phyloP scores from a whole-genome alignment of 2,329 filamentous ascomycete genomes.

The Plenodomus tracheiphilus region DNA sequence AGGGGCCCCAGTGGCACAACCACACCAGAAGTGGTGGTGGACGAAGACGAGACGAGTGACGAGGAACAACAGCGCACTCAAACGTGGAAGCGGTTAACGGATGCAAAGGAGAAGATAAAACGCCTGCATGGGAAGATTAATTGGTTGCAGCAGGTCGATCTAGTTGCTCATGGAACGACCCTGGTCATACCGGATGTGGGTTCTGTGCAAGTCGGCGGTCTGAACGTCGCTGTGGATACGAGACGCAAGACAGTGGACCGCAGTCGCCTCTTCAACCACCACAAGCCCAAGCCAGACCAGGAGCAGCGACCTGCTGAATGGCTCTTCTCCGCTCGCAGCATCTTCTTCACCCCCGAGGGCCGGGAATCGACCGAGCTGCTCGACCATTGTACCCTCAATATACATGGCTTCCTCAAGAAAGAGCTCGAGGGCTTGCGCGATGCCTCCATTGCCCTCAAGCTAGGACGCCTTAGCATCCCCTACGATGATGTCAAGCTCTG shows the following conservation, averaged over 20 bases:
- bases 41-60: slow-evolving; percentile 31
- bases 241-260: slow-evolving; percentile 88
- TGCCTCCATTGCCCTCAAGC: slow-evolving; percentile 85
- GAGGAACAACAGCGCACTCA: slow-evolving; percentile 60
- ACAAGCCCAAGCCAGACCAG: slow-evolving; percentile 52
- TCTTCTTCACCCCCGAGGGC: slow-evolving; percentile 85
- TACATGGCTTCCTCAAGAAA: slow-evolving; percentile 88
- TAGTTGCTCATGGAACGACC: slow-evolving; percentile 80
- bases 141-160: slow-evolving; percentile 86
- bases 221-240: slow-evolving; percentile 88
- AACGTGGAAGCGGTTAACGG: slow-evolving; percentile 79
- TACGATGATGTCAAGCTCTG: slow-evolving; percentile 80
- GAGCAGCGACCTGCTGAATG: slow-evolving; percentile 82
- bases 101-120: slow-evolving; percentile 83
- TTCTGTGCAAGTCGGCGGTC: slow-evolving; percentile 78
- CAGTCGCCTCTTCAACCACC: slow-evolving; percentile 82
- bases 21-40: slow-evolving; percentile 21
- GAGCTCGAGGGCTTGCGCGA: slow-evolving; percentile 86
- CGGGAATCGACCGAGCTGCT: slow-evolving; percentile 83
- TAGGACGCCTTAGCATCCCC: slow-evolving; percentile 86
- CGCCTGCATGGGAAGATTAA: slow-evolving; percentile 81
- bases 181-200: slow-evolving; percentile 80
- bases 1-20: slow-evolving; percentile 21
- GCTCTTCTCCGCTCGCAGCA: slow-evolving; percentile 83
- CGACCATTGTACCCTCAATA: slow-evolving; percentile 83